A percentile compares a stretch with the other conserved stretches of the same genome.
phyloP scores from a whole-genome alignment of 148 eudicot species.

The Dianthus caryophyllus region DNA sequence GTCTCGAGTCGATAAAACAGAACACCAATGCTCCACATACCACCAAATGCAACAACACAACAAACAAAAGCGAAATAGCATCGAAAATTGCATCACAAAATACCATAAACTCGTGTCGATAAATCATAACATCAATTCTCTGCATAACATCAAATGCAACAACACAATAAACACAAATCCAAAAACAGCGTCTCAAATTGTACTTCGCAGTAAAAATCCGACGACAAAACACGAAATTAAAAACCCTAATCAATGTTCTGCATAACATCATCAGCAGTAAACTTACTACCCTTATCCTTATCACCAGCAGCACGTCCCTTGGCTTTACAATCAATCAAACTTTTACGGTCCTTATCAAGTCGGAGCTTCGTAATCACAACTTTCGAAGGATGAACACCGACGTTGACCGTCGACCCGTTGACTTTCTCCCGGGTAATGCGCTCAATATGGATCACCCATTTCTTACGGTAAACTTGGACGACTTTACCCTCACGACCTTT shows the following conservation, averaged over 20 bases:
- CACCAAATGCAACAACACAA: too few species aligned
- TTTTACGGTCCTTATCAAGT: conserved; percentile 61
- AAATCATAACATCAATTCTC: too few species aligned
- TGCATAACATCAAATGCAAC: too few species aligned
- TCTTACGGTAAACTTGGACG: conserved; percentile 64
- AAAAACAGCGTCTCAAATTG: too few species aligned
- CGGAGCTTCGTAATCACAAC: conserved; percentile 59
- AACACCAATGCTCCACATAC: too few species aligned
- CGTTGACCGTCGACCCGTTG: conserved; percentile 65
- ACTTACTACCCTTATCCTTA: conserved; percentile 59
- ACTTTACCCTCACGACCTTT: conserved; percentile 77
- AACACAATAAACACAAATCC: too few species aligned
- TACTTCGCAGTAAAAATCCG: too few species aligned
- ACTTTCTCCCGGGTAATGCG: conserved; percentile 76
- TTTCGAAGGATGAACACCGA: conserved; percentile 63
- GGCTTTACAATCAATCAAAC: conserved; percentile 55
- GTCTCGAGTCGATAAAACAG: too few species aligned
- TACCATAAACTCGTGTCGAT: too few species aligned
- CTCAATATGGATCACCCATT: conserved; percentile 77
- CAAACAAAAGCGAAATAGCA: too few species aligned
- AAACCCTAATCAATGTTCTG: conserved; percentile 33
- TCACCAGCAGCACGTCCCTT: conserved; percentile 59
- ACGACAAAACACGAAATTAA: too few species aligned
- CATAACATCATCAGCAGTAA: conserved; percentile 57
- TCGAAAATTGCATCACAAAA: too few species aligned